Percentiles rank a stretch among this genome's conserved stretches.
phyloP scores from a whole-genome alignment of 108 stramenopile species.

The Fragilaria crotonensis region DNA sequence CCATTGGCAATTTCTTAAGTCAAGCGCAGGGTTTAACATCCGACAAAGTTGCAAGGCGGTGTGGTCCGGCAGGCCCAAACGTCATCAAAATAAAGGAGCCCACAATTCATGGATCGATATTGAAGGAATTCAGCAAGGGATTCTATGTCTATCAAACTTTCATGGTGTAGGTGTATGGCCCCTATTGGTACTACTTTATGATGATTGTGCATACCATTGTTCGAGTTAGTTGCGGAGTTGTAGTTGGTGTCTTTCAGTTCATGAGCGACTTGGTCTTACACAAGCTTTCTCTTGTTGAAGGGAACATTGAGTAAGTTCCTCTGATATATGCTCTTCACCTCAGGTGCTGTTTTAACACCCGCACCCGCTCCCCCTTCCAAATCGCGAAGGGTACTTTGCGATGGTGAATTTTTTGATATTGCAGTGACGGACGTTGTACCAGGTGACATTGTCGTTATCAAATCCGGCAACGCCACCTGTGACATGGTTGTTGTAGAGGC shows the following conservation, averaged over 20 bases:
- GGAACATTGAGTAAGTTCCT: constrained; percentile 14
- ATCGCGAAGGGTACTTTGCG: constrained; percentile 28
- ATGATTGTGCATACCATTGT: constrained; percentile 28
- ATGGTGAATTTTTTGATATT: constrained; percentile 25
- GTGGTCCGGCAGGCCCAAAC: constrained; percentile 36
- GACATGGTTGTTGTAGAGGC: constrained; percentile 48
- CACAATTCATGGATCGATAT: constrained; percentile 22
- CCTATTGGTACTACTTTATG: constrained; percentile 56
- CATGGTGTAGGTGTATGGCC: constrained; percentile 53
- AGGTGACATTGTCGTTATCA: constrained; percentile 41
- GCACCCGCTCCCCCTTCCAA: neutral
- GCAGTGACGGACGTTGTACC: constrained; percentile 48
- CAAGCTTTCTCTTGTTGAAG: constrained; percentile 32
- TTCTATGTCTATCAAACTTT: constrained; percentile 64
- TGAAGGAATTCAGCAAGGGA: constrained; percentile 38
- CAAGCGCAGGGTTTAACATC: constrained; percentile 23
- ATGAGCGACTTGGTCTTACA: constrained; percentile 34
- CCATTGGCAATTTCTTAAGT: constrained; percentile 25
- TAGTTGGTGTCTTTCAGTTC: constrained; percentile 38
- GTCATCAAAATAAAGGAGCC: constrained; percentile 42
- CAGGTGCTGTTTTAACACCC: neutral
- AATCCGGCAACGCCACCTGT: constrained; percentile 40
- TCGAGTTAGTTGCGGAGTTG: constrained; percentile 32
- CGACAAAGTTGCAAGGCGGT: constrained; percentile 26
- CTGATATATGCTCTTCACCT: too few species aligned